Evolutionary conservation across 441 rosid species (phyloP).

Genomic region (Pelargonium myrrhifolium): DNA sequence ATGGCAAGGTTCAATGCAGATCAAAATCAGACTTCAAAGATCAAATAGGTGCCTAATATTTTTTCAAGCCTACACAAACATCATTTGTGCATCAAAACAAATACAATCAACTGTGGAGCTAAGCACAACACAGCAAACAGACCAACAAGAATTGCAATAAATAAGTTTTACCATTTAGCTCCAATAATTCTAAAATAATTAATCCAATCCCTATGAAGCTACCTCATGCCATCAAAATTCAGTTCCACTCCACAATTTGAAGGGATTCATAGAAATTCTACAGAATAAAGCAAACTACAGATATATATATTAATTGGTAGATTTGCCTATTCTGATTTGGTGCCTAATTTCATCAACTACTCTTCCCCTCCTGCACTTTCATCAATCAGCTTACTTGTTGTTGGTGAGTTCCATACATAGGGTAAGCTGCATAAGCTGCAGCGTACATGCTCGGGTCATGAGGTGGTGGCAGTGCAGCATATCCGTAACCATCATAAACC

Average conservation of each 20-base stretch:
- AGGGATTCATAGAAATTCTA: slow-evolving; percentile 34
- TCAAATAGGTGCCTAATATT: too few species aligned
- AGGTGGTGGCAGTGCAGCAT: slow-evolving; percentile 46
- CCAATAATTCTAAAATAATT: slow-evolving; percentile 32
- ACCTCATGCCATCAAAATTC: slow-evolving; percentile 69
- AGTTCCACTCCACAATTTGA: slow-evolving; percentile 45
- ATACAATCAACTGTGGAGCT: too few species aligned
- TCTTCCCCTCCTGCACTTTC: slow-evolving; percentile 12
- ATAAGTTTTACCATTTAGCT: slow-evolving; percentile 22
- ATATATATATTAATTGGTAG: slow-evolving; percentile 20
- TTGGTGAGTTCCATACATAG: slow-evolving; percentile 72
- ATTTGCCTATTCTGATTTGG: slow-evolving; percentile 28
- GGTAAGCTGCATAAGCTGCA: slow-evolving; percentile 65
- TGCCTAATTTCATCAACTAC: slow-evolving; percentile 26
- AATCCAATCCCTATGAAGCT: slow-evolving; percentile 42
- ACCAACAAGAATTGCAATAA: slow-evolving; percentile 32
- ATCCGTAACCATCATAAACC: slow-evolving; percentile 67
- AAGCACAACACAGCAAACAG: neutral
- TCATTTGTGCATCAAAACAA: too few species aligned
- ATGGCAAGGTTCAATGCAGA: too few species aligned
- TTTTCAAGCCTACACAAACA: too few species aligned
- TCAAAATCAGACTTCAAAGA: too few species aligned
- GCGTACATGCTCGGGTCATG: slow-evolving; percentile 68
- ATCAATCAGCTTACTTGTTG: slow-evolving; percentile 81
- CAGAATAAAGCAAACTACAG: slow-evolving; percentile 30